Evolutionary conservation across 495 filamentous ascomycete species (phyloP).

Genomic region (Penicillium nucicola): DNA sequence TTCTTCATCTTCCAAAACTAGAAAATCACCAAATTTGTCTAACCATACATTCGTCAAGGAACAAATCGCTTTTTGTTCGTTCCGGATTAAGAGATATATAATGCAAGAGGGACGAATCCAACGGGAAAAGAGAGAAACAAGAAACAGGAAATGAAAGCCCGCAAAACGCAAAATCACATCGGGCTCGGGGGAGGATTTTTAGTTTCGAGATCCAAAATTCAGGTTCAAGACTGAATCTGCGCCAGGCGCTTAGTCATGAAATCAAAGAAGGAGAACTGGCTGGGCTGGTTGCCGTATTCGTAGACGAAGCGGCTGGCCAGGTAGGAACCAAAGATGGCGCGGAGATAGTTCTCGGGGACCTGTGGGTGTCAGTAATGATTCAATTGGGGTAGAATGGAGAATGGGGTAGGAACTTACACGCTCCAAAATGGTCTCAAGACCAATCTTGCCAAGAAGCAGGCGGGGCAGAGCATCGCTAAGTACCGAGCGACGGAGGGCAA

Average conservation of each 20-base stretch:
- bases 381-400: background rate
- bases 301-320: slow-evolving; percentile 95
- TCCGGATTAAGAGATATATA: slow-evolving; percentile 18
- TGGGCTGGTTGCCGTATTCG: slow-evolving; percentile 84
- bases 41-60: slow-evolving; percentile 29
- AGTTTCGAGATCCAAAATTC: background rate
- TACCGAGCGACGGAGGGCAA: slow-evolving; percentile 71
- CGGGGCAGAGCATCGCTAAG: slow-evolving; percentile 83
- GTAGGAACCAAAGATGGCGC: slow-evolving; percentile 93
- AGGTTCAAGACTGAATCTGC: slow-evolving; percentile 26
- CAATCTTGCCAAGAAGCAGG: slow-evolving; percentile 82
- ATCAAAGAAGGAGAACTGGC: slow-evolving; percentile 97
- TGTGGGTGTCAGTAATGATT: slow-evolving; percentile 29
- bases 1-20: too few species aligned
- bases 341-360: slow-evolving; percentile 90
- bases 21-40: slow-evolving; percentile 11
- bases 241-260: slow-evolving; percentile 64
- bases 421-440: slow-evolving; percentile 78
- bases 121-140: slow-evolving; percentile 4
- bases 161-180: too few species aligned
- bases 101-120: background rate
- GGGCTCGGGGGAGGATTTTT: too few species aligned
- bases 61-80: slow-evolving; percentile 4
- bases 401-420: slow-evolving; percentile 50
- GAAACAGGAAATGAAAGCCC: background rate